Base-by-base conservation (phyloP, 495 filamentous ascomycete species). In the Geoglossum glabrum region DNA sequence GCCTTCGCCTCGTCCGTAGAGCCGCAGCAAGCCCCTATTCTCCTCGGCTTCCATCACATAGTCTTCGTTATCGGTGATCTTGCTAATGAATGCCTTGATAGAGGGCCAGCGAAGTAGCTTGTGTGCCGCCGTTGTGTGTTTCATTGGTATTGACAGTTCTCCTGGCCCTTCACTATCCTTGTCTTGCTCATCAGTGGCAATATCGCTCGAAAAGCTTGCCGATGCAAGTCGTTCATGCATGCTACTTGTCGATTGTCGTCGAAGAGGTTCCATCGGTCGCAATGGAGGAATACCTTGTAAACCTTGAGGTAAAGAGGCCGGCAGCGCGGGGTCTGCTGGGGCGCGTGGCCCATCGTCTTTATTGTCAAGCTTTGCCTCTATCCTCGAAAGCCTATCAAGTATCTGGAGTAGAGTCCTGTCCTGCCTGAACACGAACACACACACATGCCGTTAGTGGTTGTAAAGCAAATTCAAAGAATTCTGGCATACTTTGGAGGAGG, bases 71-170 rank as follows among this genome's bases (percentile, higher is more conserved):
- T 72, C 79, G 64, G 60, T 57, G 25, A 64, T 64, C 66, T 69
- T 62, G 72, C 63, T 57, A 67, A 83, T 71, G 52, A 88, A 66
- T 5, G 68, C 68, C 47, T 75, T 68, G 38, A 89, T 86, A 0
- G 79, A 76, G 0, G 73, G 75, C 81, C 83, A 87, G 54, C 79
- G 75, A n/a, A 89, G 72, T 15, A 93, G 69, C 56, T 85, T 78
- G 40, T 88, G 84, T 0, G 88, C 87, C 27, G 85, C 79, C 0
- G 87, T 93, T 1, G 84, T 87, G 64, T 95, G 88, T 38, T 87
- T 84, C 6, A 78, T 73, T 0, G 84, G 83, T 51, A 93, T 84
- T 3, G 79, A 78, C n/a, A 81, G 73, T 28, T 76, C 74, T 49
- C 76, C 78, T 15, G 46, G 46, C 3, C 21, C 21, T n/a, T 50